These are phyloP conservation scores for Nicotiana rustica DNA, from an alignment of 305 asterid species.

Conservation along the genomic window DNA sequence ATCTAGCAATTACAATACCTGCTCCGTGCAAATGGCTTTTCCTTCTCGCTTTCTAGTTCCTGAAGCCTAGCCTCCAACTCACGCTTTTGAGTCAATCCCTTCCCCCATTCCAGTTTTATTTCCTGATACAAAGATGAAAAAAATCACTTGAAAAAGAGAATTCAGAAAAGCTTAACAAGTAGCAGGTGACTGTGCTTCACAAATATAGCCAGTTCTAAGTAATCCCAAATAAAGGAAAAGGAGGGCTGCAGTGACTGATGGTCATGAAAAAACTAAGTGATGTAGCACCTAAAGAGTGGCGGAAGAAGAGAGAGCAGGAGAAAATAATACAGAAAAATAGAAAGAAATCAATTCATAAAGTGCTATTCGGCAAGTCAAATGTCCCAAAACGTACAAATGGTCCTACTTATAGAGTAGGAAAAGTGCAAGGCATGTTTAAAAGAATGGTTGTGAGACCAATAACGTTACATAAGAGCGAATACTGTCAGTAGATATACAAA, in stretches of 20 bases:
- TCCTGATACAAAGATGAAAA: constrained; percentile 61
- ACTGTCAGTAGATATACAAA: too few relatives aligned
- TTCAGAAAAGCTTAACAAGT: background rate
- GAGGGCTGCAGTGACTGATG: background rate
- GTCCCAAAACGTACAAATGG: background rate
- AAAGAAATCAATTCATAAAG: constrained; percentile 9
- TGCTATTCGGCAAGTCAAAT: background rate
- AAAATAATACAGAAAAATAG: background rate
- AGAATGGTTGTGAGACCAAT: background rate
- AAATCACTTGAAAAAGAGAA: background rate
- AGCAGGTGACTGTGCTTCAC: background rate
- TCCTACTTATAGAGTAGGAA: background rate
- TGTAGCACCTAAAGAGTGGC: background rate
- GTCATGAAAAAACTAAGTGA: constrained; percentile 14
- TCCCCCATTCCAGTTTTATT: constrained; percentile 93
- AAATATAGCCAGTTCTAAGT: background rate
- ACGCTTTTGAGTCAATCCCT: constrained; percentile 88
- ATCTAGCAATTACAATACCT: constrained; percentile 49
- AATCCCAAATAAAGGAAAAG: background rate
- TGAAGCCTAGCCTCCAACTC: constrained; percentile 78
- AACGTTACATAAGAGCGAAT: too few relatives aligned
- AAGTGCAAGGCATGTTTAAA: constrained; percentile 3
- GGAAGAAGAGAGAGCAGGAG: background rate
- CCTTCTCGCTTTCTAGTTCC: constrained; percentile 78
- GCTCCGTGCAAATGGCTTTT: constrained; percentile 88